Percentiles rank a stretch among this genome's conserved stretches.
Evolutionary conservation across 495 filamentous ascomycete species (phyloP).

Genomic region (Umbilicaria muhlenbergii): DNA sequence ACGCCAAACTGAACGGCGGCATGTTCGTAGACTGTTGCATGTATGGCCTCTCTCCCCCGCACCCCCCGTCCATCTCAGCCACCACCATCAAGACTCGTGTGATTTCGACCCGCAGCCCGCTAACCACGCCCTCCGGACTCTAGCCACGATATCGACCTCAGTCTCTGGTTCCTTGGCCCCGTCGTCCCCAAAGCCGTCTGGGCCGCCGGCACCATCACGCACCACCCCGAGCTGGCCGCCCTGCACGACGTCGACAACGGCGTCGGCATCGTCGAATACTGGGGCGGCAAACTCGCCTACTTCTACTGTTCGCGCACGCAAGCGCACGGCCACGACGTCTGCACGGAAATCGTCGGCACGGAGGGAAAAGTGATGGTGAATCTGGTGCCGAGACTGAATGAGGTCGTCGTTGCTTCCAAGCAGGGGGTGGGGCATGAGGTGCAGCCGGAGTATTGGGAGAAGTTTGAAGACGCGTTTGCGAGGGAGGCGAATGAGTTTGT

Average conservation of each 20-base stretch:
- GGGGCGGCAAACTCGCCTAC: conserved; percentile 43
- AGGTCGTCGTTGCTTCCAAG: conserved; percentile 34
- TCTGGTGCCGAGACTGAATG: conserved; percentile 30
- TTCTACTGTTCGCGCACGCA: conserved; percentile 47
- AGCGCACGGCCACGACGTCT: conserved; percentile 46
- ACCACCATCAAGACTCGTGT: no score
- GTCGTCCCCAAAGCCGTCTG: conserved; percentile 33
- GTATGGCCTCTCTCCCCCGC: no score
- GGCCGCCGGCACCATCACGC: conserved; percentile 40
- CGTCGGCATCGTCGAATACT: conserved; percentile 48
- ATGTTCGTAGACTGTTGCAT: conserved; percentile 48
- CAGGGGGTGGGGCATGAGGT: conserved; percentile 39
- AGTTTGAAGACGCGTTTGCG: conserved; percentile 48
- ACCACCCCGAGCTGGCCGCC: conserved; percentile 42
- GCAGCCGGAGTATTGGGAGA: conserved; percentile 40
- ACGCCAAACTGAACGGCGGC: conserved; percentile 37
- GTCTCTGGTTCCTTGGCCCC: conserved; percentile 40
- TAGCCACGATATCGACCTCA: conserved; percentile 39
- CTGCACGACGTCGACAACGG: conserved; percentile 48
- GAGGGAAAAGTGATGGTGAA: conserved; percentile 44
- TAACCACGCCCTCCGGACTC: no score
- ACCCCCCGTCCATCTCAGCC: no score
- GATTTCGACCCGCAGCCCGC: no score
- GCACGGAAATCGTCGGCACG: conserved; percentile 48
- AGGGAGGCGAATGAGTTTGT: conserved; percentile 47